Evolutionary conservation across 495 filamentous ascomycete genomes (phyloP).

Genomic region (Massariosphaeria phaeospora): DNA sequence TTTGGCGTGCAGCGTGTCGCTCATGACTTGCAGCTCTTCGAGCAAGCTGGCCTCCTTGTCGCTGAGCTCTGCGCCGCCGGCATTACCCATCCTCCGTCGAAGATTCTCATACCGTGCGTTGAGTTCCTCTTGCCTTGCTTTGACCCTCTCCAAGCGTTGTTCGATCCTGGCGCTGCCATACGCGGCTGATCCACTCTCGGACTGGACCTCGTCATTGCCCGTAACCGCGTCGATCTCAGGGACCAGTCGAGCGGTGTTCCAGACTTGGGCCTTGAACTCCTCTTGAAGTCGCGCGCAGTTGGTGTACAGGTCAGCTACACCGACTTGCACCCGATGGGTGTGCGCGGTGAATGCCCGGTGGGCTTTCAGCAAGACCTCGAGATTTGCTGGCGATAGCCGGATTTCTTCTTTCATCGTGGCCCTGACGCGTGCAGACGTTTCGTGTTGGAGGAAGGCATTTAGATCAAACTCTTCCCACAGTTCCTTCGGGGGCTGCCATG

Average conservation of each 20-base stretch:
- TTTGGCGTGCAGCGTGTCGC: conserved; percentile 42
- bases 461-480: conserved; percentile 59
- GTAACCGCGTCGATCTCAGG: conserved; percentile 60
- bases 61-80: conserved; percentile 61
- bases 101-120: conserved; percentile 60
- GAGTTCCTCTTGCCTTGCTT: conserved; percentile 56
- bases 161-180: conserved; percentile 53
- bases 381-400: conserved; percentile 66
- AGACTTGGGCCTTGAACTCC: conserved; percentile 69
- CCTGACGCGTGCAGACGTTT: conserved; percentile 55
- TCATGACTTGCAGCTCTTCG: conserved; percentile 37
- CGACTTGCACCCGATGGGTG: conserved; percentile 64
- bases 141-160: conserved; percentile 55
- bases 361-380: conserved; percentile 69
- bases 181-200: conserved; percentile 46
- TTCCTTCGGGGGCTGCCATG: conserved; percentile 63
- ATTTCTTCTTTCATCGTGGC: conserved; percentile 63
- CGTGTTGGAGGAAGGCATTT: conserved; percentile 56
- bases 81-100: conserved; percentile 54
- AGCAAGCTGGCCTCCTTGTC: conserved; percentile 35
- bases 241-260: conserved; percentile 61
- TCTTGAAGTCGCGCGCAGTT: conserved; percentile 66
- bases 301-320: conserved; percentile 77
- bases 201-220: conserved; percentile 46
- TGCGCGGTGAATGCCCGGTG: conserved; percentile 71